Conservation (phyloP, 768 basidiomycete genomes). For the Albatrellus ellisii region DNA sequence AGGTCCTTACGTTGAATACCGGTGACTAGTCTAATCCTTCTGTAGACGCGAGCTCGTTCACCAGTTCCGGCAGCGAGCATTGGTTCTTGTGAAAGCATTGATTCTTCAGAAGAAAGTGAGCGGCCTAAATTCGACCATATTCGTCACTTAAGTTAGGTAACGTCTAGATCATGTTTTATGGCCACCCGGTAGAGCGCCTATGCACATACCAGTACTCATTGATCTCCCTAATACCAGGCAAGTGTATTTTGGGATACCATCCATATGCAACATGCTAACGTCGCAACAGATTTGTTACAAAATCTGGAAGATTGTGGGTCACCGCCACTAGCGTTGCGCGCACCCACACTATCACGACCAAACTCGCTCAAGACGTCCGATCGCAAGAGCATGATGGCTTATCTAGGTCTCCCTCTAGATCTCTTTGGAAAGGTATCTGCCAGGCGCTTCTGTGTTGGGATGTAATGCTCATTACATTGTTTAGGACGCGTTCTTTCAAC, state of each 20-base stretch:
- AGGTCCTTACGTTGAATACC: slow-evolving; percentile 15
- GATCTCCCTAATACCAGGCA: slow-evolving; percentile 86
- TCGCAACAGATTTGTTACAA: slow-evolving; percentile 60
- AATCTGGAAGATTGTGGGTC: slow-evolving; percentile 86
- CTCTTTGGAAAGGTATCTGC: slow-evolving; percentile 71
- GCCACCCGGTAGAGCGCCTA: slow-evolving; percentile 89
- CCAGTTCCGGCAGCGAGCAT: slow-evolving; percentile 82
- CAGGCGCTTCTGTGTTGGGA: neutral
- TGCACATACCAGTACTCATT: slow-evolving; percentile 98
- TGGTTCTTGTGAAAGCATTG: slow-evolving; percentile 88
- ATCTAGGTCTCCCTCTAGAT: slow-evolving; percentile 87
- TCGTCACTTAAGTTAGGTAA: slow-evolving; percentile 5
- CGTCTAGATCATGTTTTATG: slow-evolving; percentile 85
- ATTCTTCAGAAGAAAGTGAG: slow-evolving; percentile 86
- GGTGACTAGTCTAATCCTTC: neutral
- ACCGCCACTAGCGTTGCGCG: slow-evolving; percentile 54
- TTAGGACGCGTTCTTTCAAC: slow-evolving; percentile 93
- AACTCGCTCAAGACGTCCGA: slow-evolving; percentile 83
- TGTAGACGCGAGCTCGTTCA: slow-evolving; percentile 85
- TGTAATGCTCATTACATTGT: neutral
- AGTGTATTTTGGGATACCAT: slow-evolving; percentile 9
- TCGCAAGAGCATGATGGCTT: slow-evolving; percentile 80
- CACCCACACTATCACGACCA: slow-evolving; percentile 52
- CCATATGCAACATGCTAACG: neutral
- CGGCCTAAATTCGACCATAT: neutral